Percentiles rank a stretch among this genome's conserved stretches.
Evolutionary conservation across 345 rosid species (phyloP).

Genomic region (Noccaea bulbosa): DNA sequence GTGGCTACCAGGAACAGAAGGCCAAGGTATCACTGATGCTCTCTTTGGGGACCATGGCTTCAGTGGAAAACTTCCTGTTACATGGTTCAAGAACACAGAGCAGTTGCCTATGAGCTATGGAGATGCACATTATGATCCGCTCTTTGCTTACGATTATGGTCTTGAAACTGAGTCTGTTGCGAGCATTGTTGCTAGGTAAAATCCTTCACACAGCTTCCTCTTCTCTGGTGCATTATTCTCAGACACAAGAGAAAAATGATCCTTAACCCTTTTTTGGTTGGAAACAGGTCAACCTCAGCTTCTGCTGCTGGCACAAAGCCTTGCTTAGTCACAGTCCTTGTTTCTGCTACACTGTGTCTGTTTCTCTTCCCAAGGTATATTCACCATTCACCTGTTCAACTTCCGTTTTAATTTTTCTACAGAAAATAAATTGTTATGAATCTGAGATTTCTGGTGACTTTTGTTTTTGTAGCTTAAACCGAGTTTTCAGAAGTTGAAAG

Average conservation of each 20-base stretch:
- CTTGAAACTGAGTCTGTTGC: slow-evolving; percentile 70
- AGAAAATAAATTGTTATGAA: not conserved
- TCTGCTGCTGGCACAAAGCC: slow-evolving; percentile 47
- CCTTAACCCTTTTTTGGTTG: slow-evolving; percentile 4
- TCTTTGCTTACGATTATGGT: slow-evolving; percentile 81
- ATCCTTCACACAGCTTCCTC: not conserved
- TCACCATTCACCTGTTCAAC: slow-evolving; percentile 20
- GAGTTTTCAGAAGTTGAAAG: slow-evolving; percentile 29
- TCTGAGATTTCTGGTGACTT: slow-evolving; percentile 15
- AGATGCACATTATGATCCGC: slow-evolving; percentile 80
- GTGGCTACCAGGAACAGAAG: slow-evolving; percentile 97
- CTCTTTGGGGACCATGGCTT: slow-evolving; percentile 87
- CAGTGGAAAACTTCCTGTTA: slow-evolving; percentile 81
- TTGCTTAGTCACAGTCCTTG: slow-evolving; percentile 36
- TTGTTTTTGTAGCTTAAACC: slow-evolving; percentile 33
- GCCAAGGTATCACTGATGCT: slow-evolving; percentile 83
- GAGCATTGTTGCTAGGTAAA: slow-evolving; percentile 63
- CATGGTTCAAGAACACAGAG: slow-evolving; percentile 87
- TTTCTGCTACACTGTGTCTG: slow-evolving; percentile 38
- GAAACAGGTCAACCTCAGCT: slow-evolving; percentile 57
- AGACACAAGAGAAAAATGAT: not conserved
- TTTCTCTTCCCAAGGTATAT: slow-evolving; percentile 48
- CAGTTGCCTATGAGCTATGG: slow-evolving; percentile 93
- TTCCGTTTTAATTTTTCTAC: slow-evolving; percentile 2
- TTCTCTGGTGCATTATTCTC: slow-evolving; percentile 10